Evolutionary conservation across 352 stramenopile species (phyloP).

Genomic region (Phytophthora foliorum): DNA sequence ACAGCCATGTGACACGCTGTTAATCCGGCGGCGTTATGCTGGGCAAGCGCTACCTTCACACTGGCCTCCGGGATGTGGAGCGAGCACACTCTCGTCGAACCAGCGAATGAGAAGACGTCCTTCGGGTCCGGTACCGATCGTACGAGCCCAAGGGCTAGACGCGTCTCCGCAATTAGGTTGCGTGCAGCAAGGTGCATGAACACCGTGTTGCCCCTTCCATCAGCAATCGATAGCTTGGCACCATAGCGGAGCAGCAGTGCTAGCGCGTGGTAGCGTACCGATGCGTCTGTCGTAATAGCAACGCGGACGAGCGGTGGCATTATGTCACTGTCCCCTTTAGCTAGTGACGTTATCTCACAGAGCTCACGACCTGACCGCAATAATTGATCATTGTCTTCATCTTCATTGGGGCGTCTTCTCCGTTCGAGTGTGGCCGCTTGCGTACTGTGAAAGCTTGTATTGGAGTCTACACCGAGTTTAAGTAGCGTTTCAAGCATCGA

Average conservation of each 20-base stretch:
- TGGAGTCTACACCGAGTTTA: conserved; percentile 64
- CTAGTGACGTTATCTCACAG: conserved; percentile 49
- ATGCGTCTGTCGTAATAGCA: conserved; percentile 43
- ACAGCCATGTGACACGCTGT: conserved; percentile 73
- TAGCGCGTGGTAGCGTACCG: conserved; percentile 48
- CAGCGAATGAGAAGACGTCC: conserved; percentile 32
- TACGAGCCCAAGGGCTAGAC: conserved; percentile 55
- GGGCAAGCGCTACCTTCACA: conserved; percentile 51
- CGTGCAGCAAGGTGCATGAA: conserved; percentile 68
- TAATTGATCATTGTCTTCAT: conserved; percentile 20
- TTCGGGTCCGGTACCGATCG: conserved; percentile 55
- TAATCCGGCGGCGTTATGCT: conserved; percentile 53
- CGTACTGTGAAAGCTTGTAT: conserved; percentile 50
- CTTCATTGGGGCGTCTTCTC: neutral
- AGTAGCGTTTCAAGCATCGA: conserved; percentile 60
- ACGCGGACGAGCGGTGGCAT: conserved; percentile 59
- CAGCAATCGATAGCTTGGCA: conserved; percentile 54
- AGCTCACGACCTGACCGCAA: conserved; percentile 42
- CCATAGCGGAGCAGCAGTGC: conserved; percentile 67
- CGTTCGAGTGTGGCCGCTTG: conserved; percentile 20
- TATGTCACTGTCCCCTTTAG: conserved; percentile 32
- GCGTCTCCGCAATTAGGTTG: conserved; percentile 60
- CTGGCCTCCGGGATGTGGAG: conserved; percentile 56
- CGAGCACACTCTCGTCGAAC: conserved; percentile 43
- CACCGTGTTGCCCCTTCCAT: conserved; percentile 66